Base-by-base conservation (phyloP, 306 rosid species). In the Calophaca sinica region DNA sequence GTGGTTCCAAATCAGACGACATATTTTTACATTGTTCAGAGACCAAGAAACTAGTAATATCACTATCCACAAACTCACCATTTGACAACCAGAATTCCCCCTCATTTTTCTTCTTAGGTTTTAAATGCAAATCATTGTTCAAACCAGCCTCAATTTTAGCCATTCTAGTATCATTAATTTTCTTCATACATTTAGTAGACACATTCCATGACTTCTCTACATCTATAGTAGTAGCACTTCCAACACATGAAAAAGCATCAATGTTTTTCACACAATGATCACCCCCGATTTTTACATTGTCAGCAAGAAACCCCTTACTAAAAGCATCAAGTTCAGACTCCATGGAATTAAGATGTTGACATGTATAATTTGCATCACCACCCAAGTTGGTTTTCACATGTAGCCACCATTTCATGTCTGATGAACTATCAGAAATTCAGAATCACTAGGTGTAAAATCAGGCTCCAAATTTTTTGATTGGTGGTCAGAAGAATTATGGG, bases 391-490 rank as follows among this genome's bases (percentile, higher is more conserved):
- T 85, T 81, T 87, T 87, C 83, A 76, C 83, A 85, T 89, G 87
- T 77, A 89, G 85, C 92, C 93, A 86, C 96, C 94, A 91, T 65
- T 84, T 83, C 79, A 79, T 85, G 51, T 65, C 84, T 49, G 80
- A 54, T 68, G 68, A 62, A 36, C 54, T 50, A 31, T 77, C 61
- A 45, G n/a, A n/a, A n/a, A n/a, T n/a, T n/a, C n/a, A n/a, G 78
- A 70, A 80, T 72, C 72, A 73, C 75, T 44, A 63, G 80, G 78
- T 55, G 66, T 61, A 77, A 51, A 67, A 77, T 82, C 83, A 32
- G 89, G 72, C 57, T 79, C 87, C 33, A 82, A 52, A 31, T 64
- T 79, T 28, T 77, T 11, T 36, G 83, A 77, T 20, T 59, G 74
- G 5, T 49, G 66, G 9, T 70, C 84, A 8, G 65, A 66, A 57